Percentiles rank a stretch among this genome's conserved stretches.
Conservation (phyloP, 371 early-diverging fungal genomes). For the Dichotomocladium elegans region DNA sequence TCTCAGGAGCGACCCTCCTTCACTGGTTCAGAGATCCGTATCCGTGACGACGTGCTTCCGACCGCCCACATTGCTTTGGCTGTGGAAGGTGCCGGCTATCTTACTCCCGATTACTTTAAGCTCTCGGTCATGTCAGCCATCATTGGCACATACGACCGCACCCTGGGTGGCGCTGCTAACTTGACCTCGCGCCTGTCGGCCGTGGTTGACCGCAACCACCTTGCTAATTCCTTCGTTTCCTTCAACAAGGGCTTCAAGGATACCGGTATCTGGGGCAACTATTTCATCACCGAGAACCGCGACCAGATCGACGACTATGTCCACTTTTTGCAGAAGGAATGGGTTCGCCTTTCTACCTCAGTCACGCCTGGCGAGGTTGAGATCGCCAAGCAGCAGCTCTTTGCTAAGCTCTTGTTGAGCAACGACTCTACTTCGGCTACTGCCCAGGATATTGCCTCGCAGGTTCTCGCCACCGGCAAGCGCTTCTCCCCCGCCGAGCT, state of each 20-base stretch:
- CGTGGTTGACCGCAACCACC: slow-evolving; percentile 68
- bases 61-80: slow-evolving; percentile 92
- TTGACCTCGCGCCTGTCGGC: slow-evolving; percentile 81
- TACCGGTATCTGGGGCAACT: slow-evolving; percentile 92
- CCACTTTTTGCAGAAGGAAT: slow-evolving; percentile 85
- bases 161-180: slow-evolving; percentile 76
- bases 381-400: slow-evolving; percentile 94
- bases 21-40: slow-evolving; percentile 87
- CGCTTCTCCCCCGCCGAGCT: slow-evolving; percentile 79
- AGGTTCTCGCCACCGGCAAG: slow-evolving; percentile 85
- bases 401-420: slow-evolving; percentile 76
- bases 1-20: slow-evolving; percentile 57
- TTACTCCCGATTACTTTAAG: slow-evolving; percentile 86
- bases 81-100: slow-evolving; percentile 89
- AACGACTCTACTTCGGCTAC: slow-evolving; percentile 84
- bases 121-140: slow-evolving; percentile 86
- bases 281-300: slow-evolving; percentile 76
- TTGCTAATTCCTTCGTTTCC: slow-evolving; percentile 91
- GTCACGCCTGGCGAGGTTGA: slow-evolving; percentile 87
- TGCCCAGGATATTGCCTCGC: slow-evolving; percentile 93
- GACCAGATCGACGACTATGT: slow-evolving; percentile 78
- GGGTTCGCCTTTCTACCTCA: slow-evolving; percentile 80
- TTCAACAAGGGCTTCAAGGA: slow-evolving; percentile 95
- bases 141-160: slow-evolving; percentile 90
- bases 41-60: slow-evolving; percentile 85